Evolutionary conservation across 306 rosid genomes (phyloP).

Genomic region (Prunus padus): DNA sequence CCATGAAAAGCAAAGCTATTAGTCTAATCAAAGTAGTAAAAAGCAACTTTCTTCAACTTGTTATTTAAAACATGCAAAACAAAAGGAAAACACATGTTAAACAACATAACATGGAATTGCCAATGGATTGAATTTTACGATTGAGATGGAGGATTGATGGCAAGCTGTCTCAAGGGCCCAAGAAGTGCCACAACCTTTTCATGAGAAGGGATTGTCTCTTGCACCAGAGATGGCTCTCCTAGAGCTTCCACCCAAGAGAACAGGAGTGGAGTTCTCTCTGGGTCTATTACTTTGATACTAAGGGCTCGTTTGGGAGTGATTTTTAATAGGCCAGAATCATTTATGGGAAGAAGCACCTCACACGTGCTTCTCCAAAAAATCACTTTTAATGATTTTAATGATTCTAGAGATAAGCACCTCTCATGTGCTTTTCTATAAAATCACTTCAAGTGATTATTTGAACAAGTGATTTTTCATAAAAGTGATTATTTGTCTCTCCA

Average conservation of each 20-base stretch:
- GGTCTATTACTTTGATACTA: slow-evolving; percentile 13
- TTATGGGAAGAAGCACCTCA: too few species aligned
- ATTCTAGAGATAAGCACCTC: too few species aligned
- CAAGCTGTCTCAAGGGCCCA: background rate
- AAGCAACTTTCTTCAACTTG: background rate
- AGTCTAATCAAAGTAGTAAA: too few species aligned
- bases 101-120: background rate
- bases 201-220: slow-evolving; percentile 15
- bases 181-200: slow-evolving; percentile 24
- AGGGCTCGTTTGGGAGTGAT: too few species aligned
- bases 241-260: slow-evolving; percentile 9
- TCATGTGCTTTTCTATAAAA: too few species aligned
- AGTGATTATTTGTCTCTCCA: too few species aligned
- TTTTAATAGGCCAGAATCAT: too few species aligned
- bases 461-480: too few species aligned
- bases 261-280: slow-evolving; percentile 1
- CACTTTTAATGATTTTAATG: too few species aligned
- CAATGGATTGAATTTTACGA: background rate
- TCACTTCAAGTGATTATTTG: too few species aligned
- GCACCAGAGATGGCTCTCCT: slow-evolving; percentile 6
- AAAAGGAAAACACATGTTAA: background rate
- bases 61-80: background rate
- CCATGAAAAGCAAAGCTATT: too few species aligned
- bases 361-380: too few species aligned
- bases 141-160: slow-evolving; percentile 12